Evolutionary conservation across 805 yeast genomes (phyloP), one percentile per base, ranked within the genome.

Genomic region (Starmerella riodocensis): DNA sequence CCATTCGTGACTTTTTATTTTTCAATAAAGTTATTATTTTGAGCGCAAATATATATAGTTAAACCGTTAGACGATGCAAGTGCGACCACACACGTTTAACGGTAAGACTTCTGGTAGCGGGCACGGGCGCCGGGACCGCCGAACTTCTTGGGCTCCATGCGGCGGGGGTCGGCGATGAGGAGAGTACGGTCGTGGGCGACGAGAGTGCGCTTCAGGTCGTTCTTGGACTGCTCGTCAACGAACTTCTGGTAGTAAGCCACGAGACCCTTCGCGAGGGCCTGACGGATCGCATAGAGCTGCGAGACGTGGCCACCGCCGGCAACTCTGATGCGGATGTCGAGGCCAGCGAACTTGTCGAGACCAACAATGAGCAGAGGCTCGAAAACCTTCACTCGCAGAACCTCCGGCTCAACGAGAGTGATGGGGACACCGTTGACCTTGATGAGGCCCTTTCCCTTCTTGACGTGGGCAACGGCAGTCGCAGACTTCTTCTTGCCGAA

Each of bases 61-160:
- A 9, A 13, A 24, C 27, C 27, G 13, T 24, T 24, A 24, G 13
- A 13, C 27, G 27, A 24, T 13, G 13, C 27, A 24, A 6, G 18
- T 5, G 23, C 23, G 28, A 4, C 17, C 12, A 24, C n/a, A n/a
- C 11, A 21, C n/a, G 12, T 25, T 73, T 88, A 91, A 86, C 98
- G 98, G 91, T 91, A 91, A 69, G 98, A 91, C 72, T 91, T 91
- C 79, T 91, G 98, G 96, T 83, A 88, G 76, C 97, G 88, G 67
- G 98, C 91, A 77, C 98, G 91, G 74, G 98, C 98, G 83, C 98
- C 98, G 72, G 93, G 94, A 78, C 98, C 98, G 78, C 98, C 98
- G 77, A 91, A 91, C 78, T 91, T 91, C 96, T 91, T 91, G 79
- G 98, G 98, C 78, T 91, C 98, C 80, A 86, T 79, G 80, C 94